Base-by-base conservation (phyloP, 441 rosid genomes). In the Gossypium lobatum region DNA sequence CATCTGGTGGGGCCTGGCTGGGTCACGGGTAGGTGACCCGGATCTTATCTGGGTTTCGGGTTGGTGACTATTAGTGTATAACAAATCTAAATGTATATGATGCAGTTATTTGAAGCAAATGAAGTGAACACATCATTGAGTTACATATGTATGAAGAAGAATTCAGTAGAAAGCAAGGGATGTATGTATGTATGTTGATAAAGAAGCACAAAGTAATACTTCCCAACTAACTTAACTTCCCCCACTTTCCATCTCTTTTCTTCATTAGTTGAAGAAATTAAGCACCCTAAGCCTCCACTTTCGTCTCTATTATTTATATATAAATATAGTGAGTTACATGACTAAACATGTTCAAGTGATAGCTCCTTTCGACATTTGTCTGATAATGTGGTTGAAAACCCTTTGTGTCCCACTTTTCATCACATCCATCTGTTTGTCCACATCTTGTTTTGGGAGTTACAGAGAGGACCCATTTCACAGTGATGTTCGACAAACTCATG, bases 361-460 rank as follows among this genome's bases (percentile, higher is more conserved):
- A 31, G 37, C 37, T 31, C 37, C 37, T 31, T 31, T 31, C 37
- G 6, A 31, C 7, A 31, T 31, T 31, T 31, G 37, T 31, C 37
- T 5, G 10, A 72, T 6, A 21, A 76, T 80, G 82, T 7, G 21
- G 66, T 67, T 39, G 4, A 71, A 48, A 70, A 64, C 72, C 31
- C 67, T 20, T 53, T 67, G 68, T 31, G 57, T 77, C 21, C 34
- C 64, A 6, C 17, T 79, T 13, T 21, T 80, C 31, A 23, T 79
- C 53, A 7, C 72, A 5, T 25, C 17, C 4, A 58, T 73, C 76
- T 75, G 66, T 61, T 25, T 75, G 3, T 34, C 70, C 53, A 54
- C 4, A 7, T 52, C 64, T n/a, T 73, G 83, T 70, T 65, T 76
- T 76, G 65, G 82, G 14, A 59, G 46, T n/a, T 72, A 70, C 53